Conservation (phyloP, 129 eudicot species). For the Calendula officinalis region DNA sequence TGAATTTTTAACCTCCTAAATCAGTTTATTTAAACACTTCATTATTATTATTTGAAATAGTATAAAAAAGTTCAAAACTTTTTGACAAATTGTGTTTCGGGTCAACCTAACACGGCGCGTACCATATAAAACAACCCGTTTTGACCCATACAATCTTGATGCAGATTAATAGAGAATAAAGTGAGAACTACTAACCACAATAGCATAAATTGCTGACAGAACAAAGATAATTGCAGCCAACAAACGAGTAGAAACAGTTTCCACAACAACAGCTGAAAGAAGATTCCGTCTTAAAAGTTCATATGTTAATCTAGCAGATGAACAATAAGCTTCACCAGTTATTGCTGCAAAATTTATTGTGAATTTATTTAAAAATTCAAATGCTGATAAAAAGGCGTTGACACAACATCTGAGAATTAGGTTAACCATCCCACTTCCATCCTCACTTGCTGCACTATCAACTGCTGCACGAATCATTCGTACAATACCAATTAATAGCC, state of each 20-base stretch:
- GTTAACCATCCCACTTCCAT: constrained; percentile 61
- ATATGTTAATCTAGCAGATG: constrained; percentile 81
- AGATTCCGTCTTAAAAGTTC: constrained; percentile 90
- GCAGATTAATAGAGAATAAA: constrained; percentile 1
- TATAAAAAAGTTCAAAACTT: not conserved
- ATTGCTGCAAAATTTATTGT: constrained; percentile 91
- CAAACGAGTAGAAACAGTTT: constrained; percentile 79
- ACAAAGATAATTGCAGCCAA: constrained; percentile 70
- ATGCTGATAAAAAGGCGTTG: constrained; percentile 54
- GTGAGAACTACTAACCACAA: constrained; percentile 56
- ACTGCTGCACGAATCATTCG: constrained; percentile 82
- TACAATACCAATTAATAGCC: constrained; percentile 57
- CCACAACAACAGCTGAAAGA: constrained; percentile 80
- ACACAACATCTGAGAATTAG: constrained; percentile 71
- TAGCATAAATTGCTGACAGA: constrained; percentile 78
- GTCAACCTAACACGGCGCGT: not conserved
- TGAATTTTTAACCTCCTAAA: not conserved
- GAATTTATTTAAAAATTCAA: constrained; percentile 88
- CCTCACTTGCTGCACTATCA: constrained; percentile 82
- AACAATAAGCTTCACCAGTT: constrained; percentile 95
- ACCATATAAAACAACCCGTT: not conserved
- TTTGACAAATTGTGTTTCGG: not conserved
- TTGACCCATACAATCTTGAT: constrained; percentile 9
- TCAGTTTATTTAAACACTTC: not conserved
- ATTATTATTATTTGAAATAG: too few species aligned